phyloP scores from a whole-genome alignment of 108 stramenopile species.

The Pseudonitzschia multistriata region DNA sequence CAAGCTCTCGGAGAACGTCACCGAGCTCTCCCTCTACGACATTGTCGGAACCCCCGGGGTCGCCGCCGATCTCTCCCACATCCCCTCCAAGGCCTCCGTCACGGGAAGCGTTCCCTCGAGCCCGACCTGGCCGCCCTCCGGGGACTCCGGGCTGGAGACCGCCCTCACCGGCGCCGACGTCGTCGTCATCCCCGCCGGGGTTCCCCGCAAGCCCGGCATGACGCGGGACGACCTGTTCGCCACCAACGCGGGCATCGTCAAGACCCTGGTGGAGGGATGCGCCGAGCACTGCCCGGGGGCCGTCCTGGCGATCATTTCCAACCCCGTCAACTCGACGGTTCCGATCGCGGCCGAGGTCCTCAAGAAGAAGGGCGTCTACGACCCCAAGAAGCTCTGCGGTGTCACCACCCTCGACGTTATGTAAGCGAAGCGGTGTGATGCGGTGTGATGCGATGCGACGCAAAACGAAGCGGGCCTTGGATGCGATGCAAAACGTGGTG shows the following conservation, averaged over 20 bases:
- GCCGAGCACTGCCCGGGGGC: conserved; percentile 95
- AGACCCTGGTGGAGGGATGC: conserved; percentile 93
- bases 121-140: conserved; percentile 69
- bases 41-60: conserved; percentile 95
- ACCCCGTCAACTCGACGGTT: conserved; percentile 99
- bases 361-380: conserved; percentile 93
- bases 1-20: conserved; percentile 87
- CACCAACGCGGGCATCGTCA: conserved; percentile 78
- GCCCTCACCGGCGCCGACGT: conserved; percentile 86
- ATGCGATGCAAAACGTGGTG: too few relatives aligned
- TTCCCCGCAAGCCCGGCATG: conserved; percentile 98
- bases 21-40: conserved; percentile 86
- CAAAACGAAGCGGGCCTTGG: too few relatives aligned
- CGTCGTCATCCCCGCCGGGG: conserved; percentile 99
- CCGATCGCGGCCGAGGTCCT: conserved; percentile 98
- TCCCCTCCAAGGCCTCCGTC: conserved; percentile 44
- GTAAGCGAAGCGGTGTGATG: background rate
- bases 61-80: conserved; percentile 91
- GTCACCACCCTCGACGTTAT: conserved; percentile 98
- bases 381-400: conserved; percentile 93
- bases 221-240: conserved; percentile 92
- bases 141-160: conserved; percentile 67
- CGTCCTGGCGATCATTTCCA: conserved; percentile 95
- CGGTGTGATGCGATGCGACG: background rate
- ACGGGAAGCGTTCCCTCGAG: conserved; percentile 67